Evolutionary conservation across 305 asterid genomes (phyloP).

Genomic region (Fraxinus albicans): DNA sequence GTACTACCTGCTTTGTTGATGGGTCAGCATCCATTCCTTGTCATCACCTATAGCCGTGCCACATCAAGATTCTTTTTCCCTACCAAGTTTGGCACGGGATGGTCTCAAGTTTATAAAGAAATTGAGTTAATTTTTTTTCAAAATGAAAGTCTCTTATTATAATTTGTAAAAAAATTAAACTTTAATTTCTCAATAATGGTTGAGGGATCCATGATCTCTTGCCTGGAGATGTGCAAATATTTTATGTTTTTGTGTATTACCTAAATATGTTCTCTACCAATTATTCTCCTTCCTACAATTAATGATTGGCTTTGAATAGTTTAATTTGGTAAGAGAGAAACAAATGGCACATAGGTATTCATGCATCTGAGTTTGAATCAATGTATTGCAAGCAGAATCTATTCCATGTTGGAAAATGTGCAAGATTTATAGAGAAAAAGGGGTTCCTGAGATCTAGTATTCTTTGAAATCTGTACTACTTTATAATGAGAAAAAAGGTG

Average conservation of each 20-base stretch:
- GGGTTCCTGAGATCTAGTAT: not conserved
- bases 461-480: no score
- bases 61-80: not conserved
- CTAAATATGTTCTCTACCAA: not conserved
- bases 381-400: not conserved
- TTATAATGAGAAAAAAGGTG: no score
- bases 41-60: not conserved
- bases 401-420: not conserved
- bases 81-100: not conserved
- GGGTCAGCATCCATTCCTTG: slow-evolving; percentile 7
- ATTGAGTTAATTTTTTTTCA: not conserved
- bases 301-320: not conserved
- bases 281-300: not conserved
- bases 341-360: not conserved
- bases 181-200: not conserved
- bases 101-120: not conserved
- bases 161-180: not conserved
- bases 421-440: not conserved
- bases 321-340: not conserved
- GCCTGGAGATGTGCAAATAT: not conserved
- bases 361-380: not conserved
- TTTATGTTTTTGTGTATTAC: not conserved
- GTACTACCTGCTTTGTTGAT: not conserved
- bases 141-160: not conserved
- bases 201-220: not conserved